A percentile compares a stretch with the other conserved stretches of the same genome.
These are phyloP conservation scores for Scolecobasidium constrictum DNA, from an alignment of 2,329 filamentous ascomycete species.

Conservation along the genomic window DNA sequence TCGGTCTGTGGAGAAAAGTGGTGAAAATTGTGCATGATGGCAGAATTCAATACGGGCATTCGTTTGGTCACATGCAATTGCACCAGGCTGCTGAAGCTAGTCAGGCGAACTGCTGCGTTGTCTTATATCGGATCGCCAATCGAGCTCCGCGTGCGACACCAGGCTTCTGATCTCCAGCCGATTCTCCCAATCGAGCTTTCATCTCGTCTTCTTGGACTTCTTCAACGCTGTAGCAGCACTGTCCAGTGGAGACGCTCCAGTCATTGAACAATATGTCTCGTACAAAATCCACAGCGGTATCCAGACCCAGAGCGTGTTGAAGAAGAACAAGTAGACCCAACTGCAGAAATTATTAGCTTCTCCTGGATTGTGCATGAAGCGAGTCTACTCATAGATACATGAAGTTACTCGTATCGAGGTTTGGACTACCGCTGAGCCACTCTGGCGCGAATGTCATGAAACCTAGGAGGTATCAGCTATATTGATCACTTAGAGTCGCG, in stretches of 20 bases:
- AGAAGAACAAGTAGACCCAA: slow-evolving; percentile 54
- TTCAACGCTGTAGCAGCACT: background rate
- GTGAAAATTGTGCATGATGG: no score
- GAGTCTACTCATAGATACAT: slow-evolving; percentile 41
- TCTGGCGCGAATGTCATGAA: slow-evolving; percentile 58
- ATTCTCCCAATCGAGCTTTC: background rate
- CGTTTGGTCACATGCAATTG: no score
- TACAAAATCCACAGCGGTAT: slow-evolving; percentile 5
- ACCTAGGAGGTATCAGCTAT: no score
- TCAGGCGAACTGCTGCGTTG: no score
- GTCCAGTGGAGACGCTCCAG: slow-evolving; percentile 3
- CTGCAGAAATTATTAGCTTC: slow-evolving; percentile 14
- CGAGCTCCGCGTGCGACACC: no score
- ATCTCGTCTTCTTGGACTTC: background rate
- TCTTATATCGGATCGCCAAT: no score
- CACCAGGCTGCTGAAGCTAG: no score
- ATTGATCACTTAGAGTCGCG: no score
- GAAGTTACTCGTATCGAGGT: slow-evolving; percentile 47
- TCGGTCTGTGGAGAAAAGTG: no score
- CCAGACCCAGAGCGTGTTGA: slow-evolving; percentile 45
- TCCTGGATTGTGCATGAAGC: background rate
- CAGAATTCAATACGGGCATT: no score
- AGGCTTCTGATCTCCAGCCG: background rate
- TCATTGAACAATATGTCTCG: slow-evolving; percentile 4
- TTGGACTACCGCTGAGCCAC: slow-evolving; percentile 48